phyloP scores from a whole-genome alignment of 306 rosid genomes.

The Citrullus mucosospermus region DNA sequence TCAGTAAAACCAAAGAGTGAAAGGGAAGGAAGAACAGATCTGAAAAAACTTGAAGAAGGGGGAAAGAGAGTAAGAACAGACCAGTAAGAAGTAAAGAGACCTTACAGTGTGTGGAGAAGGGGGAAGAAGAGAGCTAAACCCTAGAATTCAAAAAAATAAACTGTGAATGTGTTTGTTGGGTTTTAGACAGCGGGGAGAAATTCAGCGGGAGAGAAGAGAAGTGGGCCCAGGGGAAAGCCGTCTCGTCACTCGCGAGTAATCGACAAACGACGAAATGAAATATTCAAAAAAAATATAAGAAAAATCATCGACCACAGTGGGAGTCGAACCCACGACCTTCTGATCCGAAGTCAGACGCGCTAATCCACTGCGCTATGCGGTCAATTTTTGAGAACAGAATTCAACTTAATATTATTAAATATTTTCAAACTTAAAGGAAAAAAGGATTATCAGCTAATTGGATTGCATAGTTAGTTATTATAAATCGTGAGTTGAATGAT shows the following conservation, averaged over 20 bases:
- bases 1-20: not conserved
- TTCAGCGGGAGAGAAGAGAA: not conserved
- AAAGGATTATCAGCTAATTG: no score
- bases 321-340: constrained; percentile 21
- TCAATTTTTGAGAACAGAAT: not conserved
- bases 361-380: constrained; percentile 20
- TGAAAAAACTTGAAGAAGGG: not conserved
- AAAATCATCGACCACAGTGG: constrained; percentile 3
- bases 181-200: not conserved
- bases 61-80: not conserved
- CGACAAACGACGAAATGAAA: not conserved
- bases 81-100: not conserved
- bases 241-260: not conserved
- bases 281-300: not conserved
- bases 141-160: not conserved
- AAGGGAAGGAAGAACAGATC: not conserved
- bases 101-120: not conserved
- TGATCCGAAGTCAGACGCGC: constrained; percentile 19
- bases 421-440: no score
- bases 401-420: no score
- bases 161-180: not conserved
- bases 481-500: no score
- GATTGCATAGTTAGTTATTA: no score
- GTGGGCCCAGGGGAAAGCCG: not conserved
- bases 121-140: not conserved